A percentile compares a stretch with the other conserved stretches of the same genome.
Conservation (phyloP, 306 rosid species). For the Inga oerstediana region DNA sequence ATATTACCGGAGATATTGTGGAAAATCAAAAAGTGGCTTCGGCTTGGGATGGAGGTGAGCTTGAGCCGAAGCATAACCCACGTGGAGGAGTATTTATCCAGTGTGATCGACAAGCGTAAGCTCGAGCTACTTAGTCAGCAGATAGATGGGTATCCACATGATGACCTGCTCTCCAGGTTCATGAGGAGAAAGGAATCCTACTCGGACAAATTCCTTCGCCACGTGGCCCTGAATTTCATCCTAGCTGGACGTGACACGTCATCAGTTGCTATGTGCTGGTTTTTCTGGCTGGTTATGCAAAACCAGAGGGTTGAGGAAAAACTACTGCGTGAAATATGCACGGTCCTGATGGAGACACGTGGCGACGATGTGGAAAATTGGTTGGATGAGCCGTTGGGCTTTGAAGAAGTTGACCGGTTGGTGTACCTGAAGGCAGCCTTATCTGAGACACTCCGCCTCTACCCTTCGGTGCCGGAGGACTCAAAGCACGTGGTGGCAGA, state of each 20-base stretch:
- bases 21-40: conserved; percentile 82
- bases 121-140: conserved; percentile 69
- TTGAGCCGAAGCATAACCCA: conserved; percentile 78
- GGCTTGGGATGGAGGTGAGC: conserved; percentile 87
- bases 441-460: conserved; percentile 77
- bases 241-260: conserved; percentile 98
- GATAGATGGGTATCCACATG: conserved; percentile 67
- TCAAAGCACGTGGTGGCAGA: conserved; percentile 78
- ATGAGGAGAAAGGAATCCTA: conserved; percentile 84
- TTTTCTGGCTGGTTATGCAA: conserved; percentile 74
- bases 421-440: conserved; percentile 74
- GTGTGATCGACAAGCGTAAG: conserved; percentile 75
- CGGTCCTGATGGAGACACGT: conserved; percentile 70
- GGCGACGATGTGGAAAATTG: conserved; percentile 49
- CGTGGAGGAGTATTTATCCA: conserved; percentile 71
- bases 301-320: conserved; percentile 69
- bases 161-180: conserved; percentile 81
- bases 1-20: conserved; percentile 76
- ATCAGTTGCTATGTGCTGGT: conserved; percentile 81
- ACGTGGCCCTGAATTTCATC: conserved; percentile 92
- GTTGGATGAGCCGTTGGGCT: conserved; percentile 67
- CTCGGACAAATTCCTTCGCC: conserved; percentile 69
- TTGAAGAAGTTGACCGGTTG: conserved; percentile 84
- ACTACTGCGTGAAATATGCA: conserved; percentile 59
- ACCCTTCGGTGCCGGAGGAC: conserved; percentile 91